Evolutionary conservation across 768 basidiomycete genomes (phyloP), one percentile per base, ranked within the genome.

Genomic region (Agrocybe praecox): DNA sequence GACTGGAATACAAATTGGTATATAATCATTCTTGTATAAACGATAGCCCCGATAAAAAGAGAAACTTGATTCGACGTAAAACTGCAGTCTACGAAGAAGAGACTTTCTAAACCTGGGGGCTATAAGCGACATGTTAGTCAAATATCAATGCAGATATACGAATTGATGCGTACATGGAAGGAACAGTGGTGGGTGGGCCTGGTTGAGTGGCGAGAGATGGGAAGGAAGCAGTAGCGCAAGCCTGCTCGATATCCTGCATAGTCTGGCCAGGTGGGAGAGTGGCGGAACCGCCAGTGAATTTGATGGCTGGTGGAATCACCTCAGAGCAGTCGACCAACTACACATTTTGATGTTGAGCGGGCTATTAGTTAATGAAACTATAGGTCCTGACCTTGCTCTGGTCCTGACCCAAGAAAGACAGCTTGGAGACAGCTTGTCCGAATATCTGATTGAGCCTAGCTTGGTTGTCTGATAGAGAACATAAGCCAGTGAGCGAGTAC

Each of bases 321-420:
- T 80, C 78, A 4, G 74, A 76, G 63, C 79, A 80, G 65, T 80
- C 79, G 33, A 75, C 67, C 55, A 80, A 26, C 60, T 61, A 29
- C 17, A 33, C 3, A 11, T 26, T n/a, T 10, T 24, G 6, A 17
- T 21, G 22, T 22, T 1, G 29, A 15, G 15, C 3, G 7, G 29
- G 5, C 21, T 32, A 9, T 24, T 5, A 32, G 9, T 17, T 1
- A n/a, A 23, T 17, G 19, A 19, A 19, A 10, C 2, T 2, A 4
- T 15, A 21, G 12, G 22, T 10, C 4, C 57, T 53, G 46, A 54
- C 53, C 6, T 65, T 59, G 52, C 55, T 62, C 12, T 55, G 53
- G 58, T 79, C 69, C 42, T 80, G 76, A 17, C 78, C 80, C 36
- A 80, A 55, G 17, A 76, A 57, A 8, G 76, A 73, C 23, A 81